A percentile compares a stretch with the other conserved stretches of the same genome.
Conservation (phyloP, 2,329 filamentous ascomycete species). For the Fusarium robinianum region DNA sequence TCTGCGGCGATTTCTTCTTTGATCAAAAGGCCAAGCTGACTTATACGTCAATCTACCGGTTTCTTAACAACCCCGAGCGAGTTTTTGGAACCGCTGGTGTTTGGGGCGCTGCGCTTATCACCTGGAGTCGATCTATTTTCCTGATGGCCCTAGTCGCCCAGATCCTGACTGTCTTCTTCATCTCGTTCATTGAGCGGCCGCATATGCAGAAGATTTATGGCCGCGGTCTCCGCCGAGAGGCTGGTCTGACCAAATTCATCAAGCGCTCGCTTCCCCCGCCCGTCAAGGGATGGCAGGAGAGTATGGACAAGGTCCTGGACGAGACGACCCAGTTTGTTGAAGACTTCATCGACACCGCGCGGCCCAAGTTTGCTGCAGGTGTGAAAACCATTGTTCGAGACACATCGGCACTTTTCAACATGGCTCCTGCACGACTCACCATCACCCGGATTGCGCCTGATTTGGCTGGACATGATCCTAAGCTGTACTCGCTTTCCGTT, state of each 20-base stretch:
- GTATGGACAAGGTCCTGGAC: slow-evolving; percentile 83
- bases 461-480: slow-evolving; percentile 76
- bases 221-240: slow-evolving; percentile 78
- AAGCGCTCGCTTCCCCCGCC: slow-evolving; percentile 83
- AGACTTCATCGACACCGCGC: slow-evolving; percentile 82
- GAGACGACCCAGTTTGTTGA: slow-evolving; percentile 89
- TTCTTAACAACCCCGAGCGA: slow-evolving; percentile 95
- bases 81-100: slow-evolving; percentile 92
- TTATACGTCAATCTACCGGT: slow-evolving; percentile 97
- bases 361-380: slow-evolving; percentile 83
- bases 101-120: slow-evolving; percentile 93
- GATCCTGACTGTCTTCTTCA: slow-evolving; percentile 81
- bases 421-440: slow-evolving; percentile 83
- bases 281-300: slow-evolving; percentile 81
- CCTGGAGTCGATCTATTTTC: slow-evolving; percentile 85
- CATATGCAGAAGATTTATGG: slow-evolving; percentile 99
- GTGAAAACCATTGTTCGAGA: slow-evolving; percentile 88
- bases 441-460: slow-evolving; percentile 80
- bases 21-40: slow-evolving; percentile 86
- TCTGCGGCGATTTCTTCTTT: slow-evolving; percentile 98
- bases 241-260: slow-evolving; percentile 89
- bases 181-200: slow-evolving; percentile 91
- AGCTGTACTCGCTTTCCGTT: slow-evolving; percentile 78
- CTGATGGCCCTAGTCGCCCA: slow-evolving; percentile 85
- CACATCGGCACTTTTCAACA: slow-evolving; percentile 84